A percentile compares a stretch with the other conserved stretches of the same genome.
These are phyloP conservation scores for Solanum hybrid DNA, from an alignment of 305 asterid species.

Conservation along the genomic window DNA sequence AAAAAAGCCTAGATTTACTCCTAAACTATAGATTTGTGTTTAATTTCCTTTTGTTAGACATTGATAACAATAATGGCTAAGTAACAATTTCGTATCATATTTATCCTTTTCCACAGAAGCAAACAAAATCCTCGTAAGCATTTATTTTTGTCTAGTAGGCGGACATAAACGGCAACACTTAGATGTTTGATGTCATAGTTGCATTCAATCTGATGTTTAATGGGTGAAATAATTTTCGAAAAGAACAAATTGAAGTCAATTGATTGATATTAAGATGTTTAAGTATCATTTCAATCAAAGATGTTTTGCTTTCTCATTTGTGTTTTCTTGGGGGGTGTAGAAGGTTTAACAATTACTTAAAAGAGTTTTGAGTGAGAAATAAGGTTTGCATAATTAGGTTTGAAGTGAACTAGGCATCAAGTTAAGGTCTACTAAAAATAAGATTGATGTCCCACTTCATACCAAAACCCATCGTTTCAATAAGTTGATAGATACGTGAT, in stretches of 20 bases:
- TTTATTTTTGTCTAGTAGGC: not conserved
- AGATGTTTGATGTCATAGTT: not conserved
- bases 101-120: not conserved
- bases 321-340: not conserved
- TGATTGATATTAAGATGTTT: not conserved
- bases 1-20: not conserved
- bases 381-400: conserved; percentile 38
- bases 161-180: not conserved
- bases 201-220: not conserved
- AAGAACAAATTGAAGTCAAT: not conserved
- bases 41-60: not conserved
- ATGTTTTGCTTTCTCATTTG: not conserved
- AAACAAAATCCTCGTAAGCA: not conserved
- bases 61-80: not conserved
- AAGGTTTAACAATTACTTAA: not conserved
- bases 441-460: not conserved
- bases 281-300: not conserved
- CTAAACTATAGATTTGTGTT: not conserved
- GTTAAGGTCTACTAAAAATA: conserved; percentile 1
- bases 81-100: not conserved
- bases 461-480: not conserved
- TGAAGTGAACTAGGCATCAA: conserved; percentile 27
- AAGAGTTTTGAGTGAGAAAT: conserved; percentile 19
- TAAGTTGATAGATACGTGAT: not conserved
- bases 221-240: not conserved